Conservation (phyloP, 2,329 filamentous ascomycete species). For the Neofusicoccum kwambonambiense region DNA sequence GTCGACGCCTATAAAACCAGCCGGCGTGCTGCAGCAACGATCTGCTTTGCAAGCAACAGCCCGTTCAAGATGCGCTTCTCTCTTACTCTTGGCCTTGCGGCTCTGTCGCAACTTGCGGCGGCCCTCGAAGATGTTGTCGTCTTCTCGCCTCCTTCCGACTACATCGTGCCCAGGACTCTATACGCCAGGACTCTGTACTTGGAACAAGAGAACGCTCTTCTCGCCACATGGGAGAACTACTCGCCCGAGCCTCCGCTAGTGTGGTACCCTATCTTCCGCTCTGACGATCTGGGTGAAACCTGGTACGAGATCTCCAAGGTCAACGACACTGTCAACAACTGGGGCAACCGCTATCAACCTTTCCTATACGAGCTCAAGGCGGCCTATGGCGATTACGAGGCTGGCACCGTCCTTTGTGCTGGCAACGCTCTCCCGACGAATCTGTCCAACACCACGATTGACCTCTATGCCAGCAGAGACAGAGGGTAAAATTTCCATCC, state of each 20-base stretch:
- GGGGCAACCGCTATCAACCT: constrained; percentile 68
- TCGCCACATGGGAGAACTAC: constrained; percentile 58
- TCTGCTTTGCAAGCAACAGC: not conserved
- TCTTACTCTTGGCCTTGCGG: not conserved
- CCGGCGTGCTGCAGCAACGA: not conserved
- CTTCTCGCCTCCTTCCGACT: constrained; percentile 46
- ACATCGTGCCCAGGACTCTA: constrained; percentile 48
- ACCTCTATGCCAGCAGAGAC: constrained; percentile 66
- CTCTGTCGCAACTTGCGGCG: not conserved
- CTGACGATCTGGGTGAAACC: constrained; percentile 47
- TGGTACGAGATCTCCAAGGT: constrained; percentile 66
- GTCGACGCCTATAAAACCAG: not conserved
- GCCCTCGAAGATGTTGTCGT: constrained; percentile 32
- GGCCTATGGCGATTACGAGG: constrained; percentile 56
- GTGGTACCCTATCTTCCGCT: constrained; percentile 49
- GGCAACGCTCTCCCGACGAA: constrained; percentile 61
- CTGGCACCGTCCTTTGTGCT: constrained; percentile 63
- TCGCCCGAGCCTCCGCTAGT: constrained; percentile 41
- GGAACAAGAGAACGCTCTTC: constrained; percentile 45
- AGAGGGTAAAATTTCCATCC: constrained; percentile 42
- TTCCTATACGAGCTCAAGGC: constrained; percentile 64
- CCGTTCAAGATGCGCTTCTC: constrained; percentile 7
- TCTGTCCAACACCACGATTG: constrained; percentile 64
- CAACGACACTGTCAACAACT: constrained; percentile 62
- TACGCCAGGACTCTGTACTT: constrained; percentile 48